Base-by-base conservation (phyloP, 371 early-diverging fungal species). In the Syncephalastrum racemosum region DNA sequence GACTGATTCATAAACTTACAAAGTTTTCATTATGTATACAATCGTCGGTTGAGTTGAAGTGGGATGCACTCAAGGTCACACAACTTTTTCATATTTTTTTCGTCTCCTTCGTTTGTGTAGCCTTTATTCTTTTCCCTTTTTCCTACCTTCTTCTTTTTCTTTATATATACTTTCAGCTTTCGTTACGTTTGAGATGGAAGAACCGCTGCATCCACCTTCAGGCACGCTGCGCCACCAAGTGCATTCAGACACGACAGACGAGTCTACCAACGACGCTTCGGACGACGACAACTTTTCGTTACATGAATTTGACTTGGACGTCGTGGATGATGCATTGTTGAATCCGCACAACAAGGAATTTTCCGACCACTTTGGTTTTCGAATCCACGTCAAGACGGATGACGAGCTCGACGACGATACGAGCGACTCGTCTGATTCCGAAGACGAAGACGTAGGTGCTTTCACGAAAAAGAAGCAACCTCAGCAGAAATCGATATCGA, bases 341-440 rank as follows among this genome's bases (percentile, higher is more conserved):
- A 63, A 75, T 54, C 73, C 76, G 8, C 46, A 75, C 53, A 65
- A 59, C 39, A 51, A 50, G 44, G 76, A 75, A 45, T 75, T 59
- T 19, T 53, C 60, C 20, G 76, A 75, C 55, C 76, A 75, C 53
- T 75, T 75, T 63, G 76, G 76, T 1, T 75, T 75, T 31, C 65
- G 49, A 8, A 70, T 75, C 40, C 68, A 75, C 45, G 76, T 75
- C 3, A 65, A 64, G 51, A 71, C 77, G 18, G 77, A 77, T 54
- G 74, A 77, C 55, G 77, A 77, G 42, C 53, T 46, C 8, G 56
- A 58, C 15, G 61, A 59, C 15, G 66, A 64, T 13, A 60, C 66
- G 20, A 66, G 62, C 45, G 61, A 59, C n/a, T 8, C 46, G 31
- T 13, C 31, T 20, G 59, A 51, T 14, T 14, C n/a, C 25, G 46